Base-by-base conservation (phyloP, 768 basidiomycete species). In the Auricularia cornea region DNA sequence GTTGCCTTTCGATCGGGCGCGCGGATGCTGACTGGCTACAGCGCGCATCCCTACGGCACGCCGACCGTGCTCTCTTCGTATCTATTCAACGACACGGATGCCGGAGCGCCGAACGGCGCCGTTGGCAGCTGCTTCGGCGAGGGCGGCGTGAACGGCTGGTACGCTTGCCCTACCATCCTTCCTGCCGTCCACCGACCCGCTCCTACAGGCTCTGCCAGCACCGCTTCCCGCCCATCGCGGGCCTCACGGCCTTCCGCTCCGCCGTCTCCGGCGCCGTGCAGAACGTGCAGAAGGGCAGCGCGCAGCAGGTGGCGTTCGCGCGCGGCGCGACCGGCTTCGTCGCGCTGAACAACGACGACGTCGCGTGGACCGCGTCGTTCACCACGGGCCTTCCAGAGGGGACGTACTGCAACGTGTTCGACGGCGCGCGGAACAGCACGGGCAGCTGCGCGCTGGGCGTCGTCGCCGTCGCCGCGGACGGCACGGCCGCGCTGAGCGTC, bases 41-140 rank as follows among this genome's bases (percentile, higher is more conserved):
- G 72, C 31, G 85, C 86, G 0, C 83, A 87, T 69, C 77, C 86
- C 0, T 89, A 86, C 71, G 87, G 87, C 62, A 86, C 81, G 5
- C 85, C 86, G 0, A 82, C 84, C 0, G 73, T 89, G 57, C 77
- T 88, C 2, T 88, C 85, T 0, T 82, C 83, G 64, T 89, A 84
- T 68, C 26, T 28, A 20, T 57, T 28, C 54, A 26, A 5, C 28
- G 73, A 77, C 51, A n/a, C 65, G 4, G 84, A 87, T 66, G 80
- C 74, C 33, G 88, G 86, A 18, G 79, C 84, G 26, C 87, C 87
- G 0, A 87, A 88, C 67, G 77, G 79, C 60, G 82, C 83, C 79
- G 28, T 30, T 26, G 54, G 54, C 30, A 31, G 18, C 26, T 57
- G 54, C 12, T 57, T 29, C 1, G 54, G 54, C 30, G 54, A 28